Conservation (phyloP, 1,284 basidiomycete genomes). For the Ceratobasidium sp. region DNA sequence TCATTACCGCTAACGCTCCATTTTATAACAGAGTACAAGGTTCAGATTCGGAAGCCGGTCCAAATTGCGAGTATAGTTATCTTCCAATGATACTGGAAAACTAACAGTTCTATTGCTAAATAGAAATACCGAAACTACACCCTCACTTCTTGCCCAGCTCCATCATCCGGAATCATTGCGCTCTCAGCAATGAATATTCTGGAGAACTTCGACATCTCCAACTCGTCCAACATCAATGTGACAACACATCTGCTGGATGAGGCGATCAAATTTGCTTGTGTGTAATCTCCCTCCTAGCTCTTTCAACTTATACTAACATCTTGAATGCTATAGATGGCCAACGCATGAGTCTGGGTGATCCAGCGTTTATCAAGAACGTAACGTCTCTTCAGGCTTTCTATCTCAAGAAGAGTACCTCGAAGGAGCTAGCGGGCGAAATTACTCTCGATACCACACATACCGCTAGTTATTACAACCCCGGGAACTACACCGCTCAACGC, state of each 20-base stretch:
- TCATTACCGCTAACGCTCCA: not conserved
- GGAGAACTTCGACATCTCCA: slow-evolving; percentile 35
- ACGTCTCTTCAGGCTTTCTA: slow-evolving; percentile 27
- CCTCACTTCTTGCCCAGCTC: slow-evolving; percentile 38
- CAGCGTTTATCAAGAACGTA: slow-evolving; percentile 34
- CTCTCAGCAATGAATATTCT: slow-evolving; percentile 40
- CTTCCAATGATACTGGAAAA: not conserved
- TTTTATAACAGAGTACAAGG: slow-evolving; percentile 32
- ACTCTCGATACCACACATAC: not conserved
- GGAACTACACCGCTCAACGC: slow-evolving; percentile 22
- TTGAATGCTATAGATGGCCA: slow-evolving; percentile 34
- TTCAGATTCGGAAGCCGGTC: slow-evolving; percentile 34
- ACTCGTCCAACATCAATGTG: slow-evolving; percentile 25
- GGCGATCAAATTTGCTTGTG: slow-evolving; percentile 39
- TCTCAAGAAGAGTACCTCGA: slow-evolving; percentile 30
- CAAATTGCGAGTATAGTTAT: slow-evolving; percentile 8
- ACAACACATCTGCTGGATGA: slow-evolving; percentile 40
- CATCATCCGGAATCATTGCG: slow-evolving; percentile 41
- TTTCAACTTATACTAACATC: not conserved
- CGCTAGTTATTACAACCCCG: slow-evolving; percentile 30
- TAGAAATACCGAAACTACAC: slow-evolving; percentile 38
- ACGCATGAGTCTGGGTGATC: slow-evolving; percentile 40
- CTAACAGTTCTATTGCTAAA: not conserved
- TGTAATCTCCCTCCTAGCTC: not conserved
- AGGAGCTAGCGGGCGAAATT: slow-evolving; percentile 13